A percentile compares a stretch with the other conserved stretches of the same genome.
phyloP scores from a whole-genome alignment of 1,284 basidiomycete species.

The Jaminaea rosea region DNA sequence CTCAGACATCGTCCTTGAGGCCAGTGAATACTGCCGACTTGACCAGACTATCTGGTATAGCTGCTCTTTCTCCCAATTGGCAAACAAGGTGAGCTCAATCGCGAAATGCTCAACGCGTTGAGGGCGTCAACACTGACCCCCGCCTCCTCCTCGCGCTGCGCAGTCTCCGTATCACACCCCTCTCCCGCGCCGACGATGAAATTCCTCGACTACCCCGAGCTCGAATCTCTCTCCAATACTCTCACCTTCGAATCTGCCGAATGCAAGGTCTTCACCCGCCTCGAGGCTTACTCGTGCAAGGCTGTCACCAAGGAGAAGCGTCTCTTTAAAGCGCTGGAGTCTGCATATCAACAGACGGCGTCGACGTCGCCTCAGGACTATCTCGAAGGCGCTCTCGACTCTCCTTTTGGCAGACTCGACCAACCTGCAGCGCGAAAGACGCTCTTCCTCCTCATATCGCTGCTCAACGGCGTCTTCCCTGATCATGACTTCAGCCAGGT shows the following conservation, averaged over 20 bases:
- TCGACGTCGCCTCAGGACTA: constrained; percentile 41
- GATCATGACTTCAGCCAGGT: constrained; percentile 95
- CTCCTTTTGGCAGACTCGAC: constrained; percentile 50
- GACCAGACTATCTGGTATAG: not conserved
- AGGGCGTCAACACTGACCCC: not conserved
- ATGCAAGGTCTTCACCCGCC: constrained; percentile 79
- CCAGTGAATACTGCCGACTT: not conserved
- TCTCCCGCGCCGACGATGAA: constrained; percentile 57
- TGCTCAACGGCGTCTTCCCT: constrained; percentile 91
- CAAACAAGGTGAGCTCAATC: not conserved
- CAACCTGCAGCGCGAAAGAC: constrained; percentile 64
- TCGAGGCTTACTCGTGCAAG: constrained; percentile 98
- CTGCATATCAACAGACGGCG: constrained; percentile 33
- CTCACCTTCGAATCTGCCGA: constrained; percentile 66
- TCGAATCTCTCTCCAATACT: constrained; percentile 69
- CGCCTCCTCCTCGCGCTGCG: too few species aligned
- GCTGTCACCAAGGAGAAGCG: constrained; percentile 93
- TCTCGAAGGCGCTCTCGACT: constrained; percentile 36
- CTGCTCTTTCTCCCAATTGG: not conserved
- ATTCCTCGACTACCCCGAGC: constrained; percentile 75
- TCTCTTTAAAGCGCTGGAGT: constrained; percentile 72
- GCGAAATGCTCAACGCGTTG: not conserved
- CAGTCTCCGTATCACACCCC: not conserved
- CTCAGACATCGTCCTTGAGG: not conserved
- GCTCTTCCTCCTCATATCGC: constrained; percentile 85